Evolutionary conservation across 2,329 filamentous ascomycete genomes (phyloP), one percentile per base, ranked within the genome.

Genomic region (Fusarium sp.): DNA sequence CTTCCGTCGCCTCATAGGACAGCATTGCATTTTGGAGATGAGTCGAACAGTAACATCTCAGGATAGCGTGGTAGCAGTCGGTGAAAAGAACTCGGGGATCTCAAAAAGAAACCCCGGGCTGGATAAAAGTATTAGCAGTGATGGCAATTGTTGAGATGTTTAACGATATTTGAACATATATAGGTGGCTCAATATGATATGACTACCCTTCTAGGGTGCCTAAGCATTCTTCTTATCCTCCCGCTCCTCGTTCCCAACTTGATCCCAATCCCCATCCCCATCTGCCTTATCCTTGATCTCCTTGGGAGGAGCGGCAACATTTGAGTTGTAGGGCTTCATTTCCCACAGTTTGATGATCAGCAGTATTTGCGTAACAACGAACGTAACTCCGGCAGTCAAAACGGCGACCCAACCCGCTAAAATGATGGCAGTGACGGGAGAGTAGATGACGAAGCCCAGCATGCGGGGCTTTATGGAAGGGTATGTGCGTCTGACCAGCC

Each of bases 401-500:
- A 65, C 31, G 4, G 22, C 5, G 1, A 2, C 22, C 67, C 67
- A 70, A 2, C 10, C 36, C 17, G 43, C 1, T 7, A 53, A 1
- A 3, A 57, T 24, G 6, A 40, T 8, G 13, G 24, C 33, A 7
- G 52, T 55, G 6, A 57, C 1, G 0, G 63, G 67, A 1, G 65
- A 61, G 15, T 65, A 68, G 1, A 70, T 0, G 3, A 62, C 3
- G 8, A 71, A 58, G 2, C 55, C 63, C 5, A 70, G 21, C 3
- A 65, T 21, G 1, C 51, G 59, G 0, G 67, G 67, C 13, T 26
- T 57, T 10, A 54, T 31, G 0, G 17, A 28, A 11, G 67, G 67
- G n/a, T 70, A 70, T 7, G 63, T 70, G 11, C 43, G 46, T 17
- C 47, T 53, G 6, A 68, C 10, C 3, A 55, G n/a, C 7, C 43